Base-by-base conservation (phyloP, 2,329 filamentous ascomycete genomes). In the Epichloe elymi region DNA sequence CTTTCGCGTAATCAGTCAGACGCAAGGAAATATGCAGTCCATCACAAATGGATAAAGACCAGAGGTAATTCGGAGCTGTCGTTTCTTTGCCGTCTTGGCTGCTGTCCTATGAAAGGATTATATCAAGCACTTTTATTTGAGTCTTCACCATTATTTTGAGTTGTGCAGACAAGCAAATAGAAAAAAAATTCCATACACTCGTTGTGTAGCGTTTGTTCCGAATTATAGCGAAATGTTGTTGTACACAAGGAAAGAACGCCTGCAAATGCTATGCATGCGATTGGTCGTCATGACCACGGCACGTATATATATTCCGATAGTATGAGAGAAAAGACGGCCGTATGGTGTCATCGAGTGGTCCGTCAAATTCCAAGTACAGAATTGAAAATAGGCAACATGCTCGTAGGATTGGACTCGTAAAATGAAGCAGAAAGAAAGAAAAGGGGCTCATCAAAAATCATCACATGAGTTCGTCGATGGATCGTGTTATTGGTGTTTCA, bases 401-500 rank as follows among this genome's bases (percentile, higher is more conserved):
- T 44, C 35, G 26, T 17, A 39, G 10, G 14, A 4, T 4, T n/a
- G 7, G 17, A 17, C 39, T 26, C 14, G 17, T 20, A 33, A 49
- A 39, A 38, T 7, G 2, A 30, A 17, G n/a, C 7, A 47, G 26
- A 44, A 30, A 10, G 3, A 17, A n/a, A 26, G 19, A 30, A 23
- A 26, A 11, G 41, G 19, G n/a, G 17, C 20, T 37, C 40, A 15
- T 50, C 20, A 14, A 47, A n/a, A 41, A 39, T 54, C 49, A 50
- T 72, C 74, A 89, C 66, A 90, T 71, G 48, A 88, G 72, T 60
- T 89, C 85, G 63, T 87, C 83, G 60, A 91, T 91, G 53, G 83
- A 89, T 51, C 86, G 75, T 48, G 82, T 80, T 54, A 91, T 89
- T 3, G 86, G 84, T 52, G 80, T 81, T 63, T 85, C 83, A 39